Percentiles rank a stretch among this genome's conserved stretches.
Evolutionary conservation across 1,284 basidiomycete species (phyloP).

Genomic region (Cutaneotrichosporon dermatis): DNA sequence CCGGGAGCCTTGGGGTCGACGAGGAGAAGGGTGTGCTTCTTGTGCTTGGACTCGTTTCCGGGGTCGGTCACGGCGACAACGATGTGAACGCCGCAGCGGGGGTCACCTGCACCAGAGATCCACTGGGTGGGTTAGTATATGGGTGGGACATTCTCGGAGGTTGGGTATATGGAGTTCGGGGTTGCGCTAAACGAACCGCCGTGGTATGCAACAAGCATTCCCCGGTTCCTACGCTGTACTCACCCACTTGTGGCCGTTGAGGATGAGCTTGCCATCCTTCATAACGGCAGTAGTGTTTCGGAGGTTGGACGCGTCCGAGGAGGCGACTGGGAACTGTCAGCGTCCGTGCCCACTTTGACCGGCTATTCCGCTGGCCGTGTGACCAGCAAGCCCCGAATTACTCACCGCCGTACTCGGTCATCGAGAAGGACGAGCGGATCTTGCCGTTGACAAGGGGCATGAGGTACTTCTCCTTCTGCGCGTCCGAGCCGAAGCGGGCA

Average conservation of each 20-base stretch:
- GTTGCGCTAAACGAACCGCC: no score
- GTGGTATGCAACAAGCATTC: no score
- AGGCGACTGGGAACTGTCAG: conserved; percentile 62
- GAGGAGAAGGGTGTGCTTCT: conserved; percentile 88
- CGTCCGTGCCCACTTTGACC: background rate
- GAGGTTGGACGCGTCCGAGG: conserved; percentile 95
- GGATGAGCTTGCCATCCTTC: conserved; percentile 83
- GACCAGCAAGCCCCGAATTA: conserved; percentile 8
- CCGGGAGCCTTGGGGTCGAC: conserved; percentile 84
- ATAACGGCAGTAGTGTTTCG: conserved; percentile 71
- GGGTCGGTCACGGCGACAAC: conserved; percentile 64
- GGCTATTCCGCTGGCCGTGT: background rate
- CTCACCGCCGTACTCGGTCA: conserved; percentile 86
- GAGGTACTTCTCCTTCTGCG: conserved; percentile 90
- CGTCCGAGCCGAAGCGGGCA: conserved; percentile 81
- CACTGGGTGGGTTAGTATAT: conserved; percentile 53
- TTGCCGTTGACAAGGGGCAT: conserved; percentile 82
- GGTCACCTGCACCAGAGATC: conserved; percentile 96
- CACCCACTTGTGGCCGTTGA: conserved; percentile 94
- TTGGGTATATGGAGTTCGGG: no score
- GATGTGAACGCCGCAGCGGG: conserved; percentile 80
- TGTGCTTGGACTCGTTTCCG: conserved; percentile 54
- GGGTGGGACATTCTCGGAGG: background rate
- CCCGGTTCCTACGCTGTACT: background rate
- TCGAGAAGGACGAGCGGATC: conserved; percentile 87